Percentiles rank a stretch among this genome's conserved stretches.
phyloP scores from a whole-genome alignment of 257 asterid genomes.

The Capsicum pubescens region DNA sequence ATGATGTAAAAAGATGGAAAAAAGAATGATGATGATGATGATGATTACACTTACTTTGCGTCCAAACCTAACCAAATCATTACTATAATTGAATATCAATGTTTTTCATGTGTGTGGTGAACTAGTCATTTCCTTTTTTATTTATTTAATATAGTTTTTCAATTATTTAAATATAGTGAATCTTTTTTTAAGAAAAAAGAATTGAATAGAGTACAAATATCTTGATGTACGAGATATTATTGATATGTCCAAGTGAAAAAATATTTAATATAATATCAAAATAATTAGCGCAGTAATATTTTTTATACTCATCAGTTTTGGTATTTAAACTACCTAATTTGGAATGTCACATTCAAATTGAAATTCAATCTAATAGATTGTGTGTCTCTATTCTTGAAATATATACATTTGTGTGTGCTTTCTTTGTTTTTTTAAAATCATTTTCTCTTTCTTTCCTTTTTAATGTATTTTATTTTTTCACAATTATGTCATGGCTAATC shows the following conservation, averaged over 20 bases:
- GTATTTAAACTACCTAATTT: neutral
- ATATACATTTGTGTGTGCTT: neutral
- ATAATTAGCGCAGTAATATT: neutral
- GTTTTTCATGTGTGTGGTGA: neutral
- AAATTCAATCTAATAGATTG: neutral
- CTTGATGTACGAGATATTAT: neutral
- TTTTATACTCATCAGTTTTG: neutral
- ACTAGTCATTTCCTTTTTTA: neutral
- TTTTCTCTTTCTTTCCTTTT: neutral
- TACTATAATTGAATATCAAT: neutral
- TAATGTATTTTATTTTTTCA: neutral
- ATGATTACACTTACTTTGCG: neutral
- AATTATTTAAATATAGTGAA: neutral
- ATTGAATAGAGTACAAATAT: neutral
- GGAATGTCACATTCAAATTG: neutral
- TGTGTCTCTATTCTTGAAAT: neutral
- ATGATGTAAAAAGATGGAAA: no score
- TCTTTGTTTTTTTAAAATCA: neutral
- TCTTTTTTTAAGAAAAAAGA: no score
- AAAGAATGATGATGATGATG: neutral
- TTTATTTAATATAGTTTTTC: neutral
- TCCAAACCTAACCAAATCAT: constrained; percentile 4
- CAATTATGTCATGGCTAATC: neutral
- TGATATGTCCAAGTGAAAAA: neutral
- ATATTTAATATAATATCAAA: neutral